phyloP scores from a whole-genome alignment of 2,329 filamentous ascomycete species.

The Sporothrix luriei region DNA sequence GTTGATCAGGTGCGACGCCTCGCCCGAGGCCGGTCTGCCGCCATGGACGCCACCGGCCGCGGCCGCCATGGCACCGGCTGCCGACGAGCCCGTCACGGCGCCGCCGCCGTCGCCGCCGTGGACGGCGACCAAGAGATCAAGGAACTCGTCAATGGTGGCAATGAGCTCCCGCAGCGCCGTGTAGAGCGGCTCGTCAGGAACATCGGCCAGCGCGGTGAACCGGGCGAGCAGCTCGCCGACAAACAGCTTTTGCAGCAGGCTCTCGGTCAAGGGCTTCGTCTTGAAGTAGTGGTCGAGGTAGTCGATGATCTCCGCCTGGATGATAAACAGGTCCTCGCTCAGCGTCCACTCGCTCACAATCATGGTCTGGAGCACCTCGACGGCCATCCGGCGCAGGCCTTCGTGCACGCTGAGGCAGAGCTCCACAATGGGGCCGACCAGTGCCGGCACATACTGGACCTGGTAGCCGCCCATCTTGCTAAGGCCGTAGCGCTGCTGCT shows the following conservation, averaged over 20 bases:
- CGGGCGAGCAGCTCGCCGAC: conserved; percentile 80
- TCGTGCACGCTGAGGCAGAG: conserved; percentile 95
- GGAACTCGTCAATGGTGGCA: conserved; percentile 81
- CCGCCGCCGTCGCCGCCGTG: conserved; percentile 70
- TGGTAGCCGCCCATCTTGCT: conserved; percentile 92
- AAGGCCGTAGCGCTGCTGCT: conserved; percentile 74
- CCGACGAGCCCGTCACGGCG: not conserved
- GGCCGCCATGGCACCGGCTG: not conserved
- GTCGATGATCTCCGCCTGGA: conserved; percentile 96
- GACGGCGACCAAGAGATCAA: conserved; percentile 87
- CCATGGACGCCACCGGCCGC: conserved; percentile 1
- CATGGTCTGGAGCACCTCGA: conserved; percentile 95
- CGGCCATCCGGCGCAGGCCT: conserved; percentile 82
- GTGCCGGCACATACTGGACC: conserved; percentile 92
- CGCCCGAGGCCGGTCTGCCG: conserved; percentile 49
- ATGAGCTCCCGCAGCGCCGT: conserved; percentile 76
- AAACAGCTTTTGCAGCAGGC: conserved; percentile 88
- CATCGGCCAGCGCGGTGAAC: conserved; percentile 70
- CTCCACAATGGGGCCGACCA: conserved; percentile 89
- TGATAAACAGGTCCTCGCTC: conserved; percentile 85
- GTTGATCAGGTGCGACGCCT: conserved; percentile 83
- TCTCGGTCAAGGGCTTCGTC: conserved; percentile 82
- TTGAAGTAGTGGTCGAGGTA: conserved; percentile 90
- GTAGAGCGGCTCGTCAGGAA: conserved; percentile 73
- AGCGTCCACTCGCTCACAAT: conserved; percentile 97